Base-by-base conservation (phyloP, 2,329 filamentous ascomycete species). In the Grosmannia serpens region DNA sequence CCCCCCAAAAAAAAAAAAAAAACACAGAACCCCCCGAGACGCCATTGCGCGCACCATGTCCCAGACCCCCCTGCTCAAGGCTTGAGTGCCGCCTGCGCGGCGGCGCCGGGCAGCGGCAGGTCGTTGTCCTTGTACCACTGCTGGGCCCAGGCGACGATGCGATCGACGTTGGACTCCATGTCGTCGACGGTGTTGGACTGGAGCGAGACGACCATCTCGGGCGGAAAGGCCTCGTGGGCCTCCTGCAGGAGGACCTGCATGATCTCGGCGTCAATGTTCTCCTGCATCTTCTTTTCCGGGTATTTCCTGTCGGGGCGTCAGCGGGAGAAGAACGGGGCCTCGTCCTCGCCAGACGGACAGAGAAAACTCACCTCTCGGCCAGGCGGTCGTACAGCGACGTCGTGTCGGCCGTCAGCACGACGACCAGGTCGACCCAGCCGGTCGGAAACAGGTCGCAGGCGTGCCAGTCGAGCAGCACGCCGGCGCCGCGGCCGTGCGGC, bases 251-350 rank as follows among this genome's bases (percentile, higher is more conserved):
- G 75, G 29, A 97, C 89, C 68, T 96, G 88, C 86, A 99, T 97
- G 69, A 99, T 97, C 75, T 99, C 94, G 33, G 89, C 88, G 71
- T 99, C 94, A 61, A 99, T 77, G 69, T 99, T 99, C 72, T 97
- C 94, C 71, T 97, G 89, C 50, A 99, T 76, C 72, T 99, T 99
- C 62, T 81, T 79, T 68, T 94, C 89, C 62, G 83, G 79, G 71
- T 96, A 96, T 62, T 89, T 87, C 64, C 87, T 88, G 44, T 5
- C 3, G 20, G 55, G 8, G 11, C 17, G 53, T 31, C 26, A 55
- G 53, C 20, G 26, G 44, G 17, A 13, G 11, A 41, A 13, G 20
- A 50, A 50, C 15, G 10, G 9, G 15, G 3, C 33, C 10, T 35
- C 33, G 9, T 3, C 35, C 15, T 17, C 35, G 7, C 35, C 35